Evolutionary conservation across 2,329 filamentous ascomycete species (phyloP).

Genomic region (Penicillium digitatum): DNA sequence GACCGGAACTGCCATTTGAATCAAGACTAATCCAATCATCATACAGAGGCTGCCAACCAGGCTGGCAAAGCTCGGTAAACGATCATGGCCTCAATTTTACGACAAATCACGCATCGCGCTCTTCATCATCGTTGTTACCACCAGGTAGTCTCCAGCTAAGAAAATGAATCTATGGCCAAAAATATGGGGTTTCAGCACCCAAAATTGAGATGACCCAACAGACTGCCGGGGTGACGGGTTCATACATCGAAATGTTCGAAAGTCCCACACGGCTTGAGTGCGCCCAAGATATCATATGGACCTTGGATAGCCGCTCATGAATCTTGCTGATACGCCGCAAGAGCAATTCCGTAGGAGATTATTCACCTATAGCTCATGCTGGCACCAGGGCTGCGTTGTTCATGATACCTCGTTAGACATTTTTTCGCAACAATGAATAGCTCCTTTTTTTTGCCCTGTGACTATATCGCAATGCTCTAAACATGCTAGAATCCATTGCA

Average conservation of each 20-base stretch:
- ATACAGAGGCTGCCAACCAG: constrained; percentile 49
- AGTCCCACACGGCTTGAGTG: not conserved
- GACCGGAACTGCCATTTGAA: not conserved
- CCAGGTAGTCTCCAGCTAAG: constrained; percentile 10
- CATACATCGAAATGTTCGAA: not conserved
- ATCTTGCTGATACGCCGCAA: constrained; percentile 1
- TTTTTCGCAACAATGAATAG: constrained; percentile 9
- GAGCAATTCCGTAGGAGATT: not conserved
- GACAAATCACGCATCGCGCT: constrained; percentile 15
- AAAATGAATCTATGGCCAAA: constrained; percentile 9
- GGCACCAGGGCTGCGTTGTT: constrained; percentile 5
- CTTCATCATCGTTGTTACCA: constrained; percentile 16
- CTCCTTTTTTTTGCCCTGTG: not conserved
- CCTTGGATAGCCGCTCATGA: not conserved
- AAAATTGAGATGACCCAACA: not conserved
- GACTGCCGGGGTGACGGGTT: not conserved
- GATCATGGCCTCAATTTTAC: constrained; percentile 14
- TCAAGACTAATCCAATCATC: constrained; percentile 9
- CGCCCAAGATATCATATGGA: not conserved
- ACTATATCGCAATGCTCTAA: not conserved
- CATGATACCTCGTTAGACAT: constrained; percentile 8
- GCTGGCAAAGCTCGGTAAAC: constrained; percentile 47
- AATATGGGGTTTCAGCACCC: constrained; percentile 2
- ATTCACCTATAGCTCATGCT: constrained; percentile 1
- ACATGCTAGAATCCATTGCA: not conserved